Evolutionary conservation across 192 early-diverging fungal species (phyloP), one percentile per base, ranked within the genome.

Genomic region (Cladochytrium replicatum): DNA sequence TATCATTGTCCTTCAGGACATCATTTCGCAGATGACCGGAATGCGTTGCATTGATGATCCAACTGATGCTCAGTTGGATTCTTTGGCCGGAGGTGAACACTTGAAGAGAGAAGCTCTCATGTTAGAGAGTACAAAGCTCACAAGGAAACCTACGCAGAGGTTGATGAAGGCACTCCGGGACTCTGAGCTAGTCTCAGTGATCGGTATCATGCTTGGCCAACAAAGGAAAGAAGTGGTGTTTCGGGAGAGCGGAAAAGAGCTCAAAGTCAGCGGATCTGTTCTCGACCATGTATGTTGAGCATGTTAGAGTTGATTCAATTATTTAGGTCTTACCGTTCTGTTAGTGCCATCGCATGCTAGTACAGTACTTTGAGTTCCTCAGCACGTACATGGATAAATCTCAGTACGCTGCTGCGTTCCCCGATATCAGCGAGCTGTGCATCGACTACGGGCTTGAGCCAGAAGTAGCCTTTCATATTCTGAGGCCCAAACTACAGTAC

Each of bases 21-120:
- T 91, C 3, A 65, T 91, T 9, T 64, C 65, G 0, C 77, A 80
- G 39, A 83, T 91, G 77, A 58, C 71, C 21, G 88, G 88, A 15
- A 66, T 87, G 26, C 76, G 83, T 42, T 54, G 66, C 19, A 42
- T 75, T 2, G 71, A 67, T 8, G 74, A 78, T 4, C 68, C 67
- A 0, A 85, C 81, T 5, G 54, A 63, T 31, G 58, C 54, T 1
- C 86, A 91, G 43, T 60, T 86, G 5, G 69, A 68, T 3, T 68
- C 77, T 4, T 62, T 86, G 32, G 72, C 75, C 0, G 86, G 82
- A 30, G 72, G 76, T 1, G 80, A 81, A 1, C 60, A 60, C 0
- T 48, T 88, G 1, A 66, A 65, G n/a, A 61, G 72, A 15, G 82
- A 83, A 31, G 68, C 64, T 0, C 58, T 68, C 23, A 25, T 82